Percentiles rank a stretch among this genome's conserved stretches.
phyloP scores from a whole-genome alignment of 1,284 basidiomycete species.

The Leccinum colubrinum region DNA sequence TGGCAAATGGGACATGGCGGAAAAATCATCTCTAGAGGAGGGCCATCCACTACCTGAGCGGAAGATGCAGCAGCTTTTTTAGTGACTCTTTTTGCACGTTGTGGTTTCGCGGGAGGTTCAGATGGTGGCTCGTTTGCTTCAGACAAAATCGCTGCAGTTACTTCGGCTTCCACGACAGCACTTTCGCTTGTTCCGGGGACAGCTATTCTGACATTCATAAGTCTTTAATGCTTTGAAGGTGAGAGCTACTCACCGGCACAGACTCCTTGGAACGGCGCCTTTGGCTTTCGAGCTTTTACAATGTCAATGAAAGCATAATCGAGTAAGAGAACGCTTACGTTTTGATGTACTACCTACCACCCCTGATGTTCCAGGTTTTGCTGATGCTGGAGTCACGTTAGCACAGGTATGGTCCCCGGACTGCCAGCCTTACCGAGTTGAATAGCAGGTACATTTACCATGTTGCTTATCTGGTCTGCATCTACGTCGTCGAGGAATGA shows the following conservation, averaged over 20 bases:
- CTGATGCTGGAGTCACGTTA: slow-evolving; percentile 6
- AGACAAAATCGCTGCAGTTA: slow-evolving; percentile 25
- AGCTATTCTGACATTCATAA: slow-evolving; percentile 26
- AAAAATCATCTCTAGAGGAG: slow-evolving; percentile 2
- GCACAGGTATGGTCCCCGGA: neutral
- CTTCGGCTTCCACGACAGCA: slow-evolving; percentile 14
- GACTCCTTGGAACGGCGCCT: neutral
- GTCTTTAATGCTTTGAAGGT: slow-evolving; percentile 10
- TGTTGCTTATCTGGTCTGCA: neutral
- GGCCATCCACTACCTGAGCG: neutral
- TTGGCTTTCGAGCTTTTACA: slow-evolving; percentile 9
- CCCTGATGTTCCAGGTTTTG: neutral
- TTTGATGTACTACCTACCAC: neutral
- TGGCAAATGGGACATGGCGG: slow-evolving; percentile 41
- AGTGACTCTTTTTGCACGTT: slow-evolving; percentile 7
- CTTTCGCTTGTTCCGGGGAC: slow-evolving; percentile 27
- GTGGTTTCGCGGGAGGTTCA: slow-evolving; percentile 11
- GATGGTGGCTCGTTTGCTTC: slow-evolving; percentile 4
- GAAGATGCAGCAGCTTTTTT: slow-evolving; percentile 6
- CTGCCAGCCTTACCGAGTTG: slow-evolving; percentile 14
- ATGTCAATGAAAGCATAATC: slow-evolving; percentile 10
- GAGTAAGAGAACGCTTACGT: slow-evolving; percentile 13
- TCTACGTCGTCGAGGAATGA: slow-evolving; percentile 7
- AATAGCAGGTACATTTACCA: neutral
- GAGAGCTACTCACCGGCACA: slow-evolving; percentile 26